Percentiles rank a stretch among this genome's conserved stretches.
Conservation (phyloP, 305 asterid genomes). For the Fraxinus angustifolia region DNA sequence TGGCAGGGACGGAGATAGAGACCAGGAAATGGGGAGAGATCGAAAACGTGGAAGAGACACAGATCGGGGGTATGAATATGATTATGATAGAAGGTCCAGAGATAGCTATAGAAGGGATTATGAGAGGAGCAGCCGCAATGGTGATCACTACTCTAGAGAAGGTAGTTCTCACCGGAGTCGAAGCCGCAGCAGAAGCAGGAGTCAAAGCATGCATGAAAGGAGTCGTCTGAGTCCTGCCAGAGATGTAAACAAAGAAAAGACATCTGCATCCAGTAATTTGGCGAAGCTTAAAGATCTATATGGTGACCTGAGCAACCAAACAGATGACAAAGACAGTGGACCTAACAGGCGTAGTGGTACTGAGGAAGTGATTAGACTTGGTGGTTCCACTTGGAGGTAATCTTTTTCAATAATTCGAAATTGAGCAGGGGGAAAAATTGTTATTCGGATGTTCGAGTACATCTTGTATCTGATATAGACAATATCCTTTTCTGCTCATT, state of each 20-base stretch:
- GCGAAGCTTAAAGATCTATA: slow-evolving; percentile 87
- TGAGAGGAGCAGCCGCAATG: slow-evolving; percentile 50
- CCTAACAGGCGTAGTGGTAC: slow-evolving; percentile 52
- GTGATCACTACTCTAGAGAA: slow-evolving; percentile 32
- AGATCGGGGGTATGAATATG: slow-evolving; percentile 18
- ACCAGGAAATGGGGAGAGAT: slow-evolving; percentile 22
- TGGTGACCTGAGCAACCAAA: slow-evolving; percentile 62
- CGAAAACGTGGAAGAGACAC: slow-evolving; percentile 26
- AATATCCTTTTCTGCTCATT: neutral
- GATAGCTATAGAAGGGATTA: slow-evolving; percentile 61
- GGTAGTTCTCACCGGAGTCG: slow-evolving; percentile 48
- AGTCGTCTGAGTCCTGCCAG: slow-evolving; percentile 41
- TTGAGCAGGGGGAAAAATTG: neutral
- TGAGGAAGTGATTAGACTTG: slow-evolving; percentile 85
- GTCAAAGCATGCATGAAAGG: slow-evolving; percentile 44
- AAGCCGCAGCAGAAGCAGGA: slow-evolving; percentile 60
- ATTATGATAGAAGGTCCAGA: slow-evolving; percentile 38
- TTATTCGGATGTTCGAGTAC: neutral
- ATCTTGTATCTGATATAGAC: neutral
- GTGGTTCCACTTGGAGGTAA: slow-evolving; percentile 91
- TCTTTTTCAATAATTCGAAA: neutral
- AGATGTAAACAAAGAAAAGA: slow-evolving; percentile 48
- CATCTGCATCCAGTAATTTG: slow-evolving; percentile 63
- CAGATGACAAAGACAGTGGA: slow-evolving; percentile 54
- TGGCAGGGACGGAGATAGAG: slow-evolving; percentile 37